Conservation (phyloP, 2,329 filamentous ascomycete genomes). For the Talaromyces pinophilus region DNA sequence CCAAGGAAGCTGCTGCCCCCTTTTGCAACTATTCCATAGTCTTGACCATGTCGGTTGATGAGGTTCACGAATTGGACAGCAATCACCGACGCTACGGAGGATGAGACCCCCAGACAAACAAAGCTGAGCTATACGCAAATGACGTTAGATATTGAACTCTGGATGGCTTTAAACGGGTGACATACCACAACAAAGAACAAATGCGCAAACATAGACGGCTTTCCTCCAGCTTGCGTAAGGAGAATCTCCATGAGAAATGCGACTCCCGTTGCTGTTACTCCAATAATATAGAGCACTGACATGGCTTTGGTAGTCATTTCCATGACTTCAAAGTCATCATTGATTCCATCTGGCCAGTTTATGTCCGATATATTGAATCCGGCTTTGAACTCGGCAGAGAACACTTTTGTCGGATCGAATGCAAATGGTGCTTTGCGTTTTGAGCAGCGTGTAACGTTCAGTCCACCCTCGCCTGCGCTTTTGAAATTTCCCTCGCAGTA, state of each 20-base stretch:
- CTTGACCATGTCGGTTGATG: constrained; percentile 56
- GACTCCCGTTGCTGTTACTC: constrained; percentile 55
- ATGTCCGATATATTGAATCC: constrained; percentile 55
- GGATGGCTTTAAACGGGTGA: constrained; percentile 20
- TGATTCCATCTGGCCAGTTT: constrained; percentile 58
- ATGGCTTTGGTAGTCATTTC: constrained; percentile 53
- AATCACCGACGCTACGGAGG: constrained; percentile 70
- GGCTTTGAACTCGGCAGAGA: constrained; percentile 53
- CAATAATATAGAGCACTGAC: constrained; percentile 62
- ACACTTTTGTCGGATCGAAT: constrained; percentile 56
- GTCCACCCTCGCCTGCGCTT: constrained; percentile 44
- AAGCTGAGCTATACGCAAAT: constrained; percentile 49
- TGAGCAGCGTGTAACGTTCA: constrained; percentile 57
- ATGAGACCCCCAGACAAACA: constrained; percentile 66
- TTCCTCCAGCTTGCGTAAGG: constrained; percentile 48
- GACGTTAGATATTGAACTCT: neutral
- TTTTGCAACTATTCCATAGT: constrained; percentile 52
- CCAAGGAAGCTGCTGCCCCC: constrained; percentile 58
- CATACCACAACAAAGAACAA: constrained; percentile 50
- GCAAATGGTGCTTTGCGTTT: constrained; percentile 56
- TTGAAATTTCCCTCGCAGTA: constrained; percentile 56
- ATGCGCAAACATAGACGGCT: constrained; percentile 53
- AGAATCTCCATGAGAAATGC: constrained; percentile 51
- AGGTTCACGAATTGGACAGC: constrained; percentile 55
- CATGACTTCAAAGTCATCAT: constrained; percentile 56